Base-by-base conservation (phyloP, 768 basidiomycete species). In the Hygrophorus russula region DNA sequence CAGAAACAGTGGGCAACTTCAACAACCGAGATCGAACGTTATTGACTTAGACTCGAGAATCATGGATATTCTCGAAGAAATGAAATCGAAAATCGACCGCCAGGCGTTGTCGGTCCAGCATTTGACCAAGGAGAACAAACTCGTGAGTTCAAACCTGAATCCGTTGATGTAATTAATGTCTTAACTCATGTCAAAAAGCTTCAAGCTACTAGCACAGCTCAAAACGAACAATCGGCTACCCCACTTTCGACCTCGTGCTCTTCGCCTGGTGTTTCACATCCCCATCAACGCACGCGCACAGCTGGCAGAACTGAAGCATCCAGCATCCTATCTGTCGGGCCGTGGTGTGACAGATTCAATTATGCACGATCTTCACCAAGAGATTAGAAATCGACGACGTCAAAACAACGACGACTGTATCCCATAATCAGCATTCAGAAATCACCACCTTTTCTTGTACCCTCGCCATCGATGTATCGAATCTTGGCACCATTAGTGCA, bases 81-180 rank as follows among this genome's bases (percentile, higher is more conserved):
- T 76, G 68, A 71, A 68, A 54, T 50, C 55, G 48, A 66, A 72
- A 53, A 68, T 76, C 50, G 67, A 74, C 39, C 59, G 67, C 53
- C 74, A 76, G 53, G 63, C 66, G 5, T 54, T 60, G 37, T 63
- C 66, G 13, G 61, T 76, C 7, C 61, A 70, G 38, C 45, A 53
- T 41, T 49, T 76, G 24, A 55, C 59, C 11, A 67, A 66, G 49
- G 73, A 76, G 50, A 75, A 76, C 47, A 57, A 59, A 36, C 65
- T 68, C 64, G 74, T 71, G 49, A 46, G 55, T 45, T 41, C 30
- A 20, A 24, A 24, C 24, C 24, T 24, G 24, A 24, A 24, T 24
- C 7, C 24, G 24, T 7, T 24, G 24, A 24, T 7, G 24, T 7
- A 24, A 3, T 24, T 7, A 24, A 24, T 24, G 4, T 24, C 7